A percentile compares a stretch with the other conserved stretches of the same genome.
These are phyloP conservation scores for Nannochloropsis salina DNA, from an alignment of 108 stramenopile species.

Conservation along the genomic window DNA sequence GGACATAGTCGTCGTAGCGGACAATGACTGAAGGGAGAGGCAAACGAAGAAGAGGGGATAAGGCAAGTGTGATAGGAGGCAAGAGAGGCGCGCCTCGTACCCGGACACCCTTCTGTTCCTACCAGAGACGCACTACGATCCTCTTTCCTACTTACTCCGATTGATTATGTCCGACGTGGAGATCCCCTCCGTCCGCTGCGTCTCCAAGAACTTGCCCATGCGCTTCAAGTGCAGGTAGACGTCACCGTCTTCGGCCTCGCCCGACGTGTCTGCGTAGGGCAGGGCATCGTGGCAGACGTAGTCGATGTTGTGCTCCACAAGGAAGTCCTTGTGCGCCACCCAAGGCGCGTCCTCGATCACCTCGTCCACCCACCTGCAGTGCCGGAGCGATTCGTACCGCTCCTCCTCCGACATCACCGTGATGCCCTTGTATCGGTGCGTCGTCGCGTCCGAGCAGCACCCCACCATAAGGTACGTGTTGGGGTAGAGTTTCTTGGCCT, in stretches of 20 bases:
- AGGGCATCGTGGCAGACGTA: slow-evolving; percentile 40
- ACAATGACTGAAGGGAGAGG: slow-evolving; percentile 18
- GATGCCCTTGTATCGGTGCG: slow-evolving; percentile 34
- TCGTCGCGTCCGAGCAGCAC: slow-evolving; percentile 28
- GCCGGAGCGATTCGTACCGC: slow-evolving; percentile 37
- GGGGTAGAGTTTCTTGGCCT: slow-evolving; percentile 25
- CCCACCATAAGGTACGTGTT: slow-evolving; percentile 39
- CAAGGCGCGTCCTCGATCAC: slow-evolving; percentile 37
- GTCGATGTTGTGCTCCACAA: slow-evolving; percentile 37
- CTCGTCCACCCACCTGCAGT: slow-evolving; percentile 47
- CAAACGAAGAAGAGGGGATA: background rate
- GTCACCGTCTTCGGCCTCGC: slow-evolving; percentile 32
- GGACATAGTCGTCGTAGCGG: slow-evolving; percentile 45
- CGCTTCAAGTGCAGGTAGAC: slow-evolving; percentile 35
- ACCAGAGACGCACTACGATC: background rate
- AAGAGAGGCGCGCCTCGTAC: background rate
- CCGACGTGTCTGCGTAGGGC: slow-evolving; percentile 35
- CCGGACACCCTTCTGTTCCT: background rate
- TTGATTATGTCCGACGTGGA: slow-evolving; percentile 47
- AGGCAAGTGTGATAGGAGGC: background rate
- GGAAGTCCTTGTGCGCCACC: slow-evolving; percentile 30
- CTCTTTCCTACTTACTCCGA: background rate
- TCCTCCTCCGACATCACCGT: slow-evolving; percentile 34
- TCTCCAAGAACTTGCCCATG: slow-evolving; percentile 32
- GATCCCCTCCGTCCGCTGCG: slow-evolving; percentile 39